Base-by-base conservation (phyloP, 371 early-diverging fungal genomes). In the Phascolomyces articulosus region DNA sequence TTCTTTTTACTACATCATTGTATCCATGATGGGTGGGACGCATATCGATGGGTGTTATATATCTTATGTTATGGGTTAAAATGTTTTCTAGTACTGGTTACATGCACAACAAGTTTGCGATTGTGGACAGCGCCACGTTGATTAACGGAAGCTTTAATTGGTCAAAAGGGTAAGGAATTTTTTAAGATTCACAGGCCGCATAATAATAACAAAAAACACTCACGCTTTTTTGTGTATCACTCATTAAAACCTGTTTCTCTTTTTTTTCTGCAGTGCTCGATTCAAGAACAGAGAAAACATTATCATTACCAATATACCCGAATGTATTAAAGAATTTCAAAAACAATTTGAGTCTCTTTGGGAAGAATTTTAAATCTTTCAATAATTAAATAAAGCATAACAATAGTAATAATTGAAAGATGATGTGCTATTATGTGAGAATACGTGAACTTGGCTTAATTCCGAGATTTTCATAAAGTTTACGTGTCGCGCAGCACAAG, bases 91-190 rank as follows among this genome's bases (percentile, higher is more conserved):
- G 83, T 44, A 56, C 72, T 16, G 76, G 82, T 10, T 83, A 77
- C 58, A 87, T 87, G 87, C 87, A 87, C 55, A 85, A 87, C 72
- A 87, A 87, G 63, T 87, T 87, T 68, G 87, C 83, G 8, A 69
- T 84, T 48, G 62, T 84, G 40, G 83, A 84, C 58, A 64, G 79
- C 48, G 49, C 67, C 24, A 73, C 83, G 20, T 67, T 87, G 26
- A 72, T 84, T 55, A 81, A 73, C 51, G 87, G 87, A 16, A 85
- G 86, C 54, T 87, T 82, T 71, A 87, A 87, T 69, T 87, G 87
- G 87, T 84, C 85, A 49, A 87, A 85, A 41, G 84, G 77, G 82
- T 82, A 73, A 69, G 59, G 16, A 11, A 3, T 38, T 13, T 18
- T 10, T 2, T 4, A 26, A 31, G 34, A 44, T 44, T 44, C 16